phyloP scores from a whole-genome alignment of 352 stramenopile species.

The Phytophthora palmivora region DNA sequence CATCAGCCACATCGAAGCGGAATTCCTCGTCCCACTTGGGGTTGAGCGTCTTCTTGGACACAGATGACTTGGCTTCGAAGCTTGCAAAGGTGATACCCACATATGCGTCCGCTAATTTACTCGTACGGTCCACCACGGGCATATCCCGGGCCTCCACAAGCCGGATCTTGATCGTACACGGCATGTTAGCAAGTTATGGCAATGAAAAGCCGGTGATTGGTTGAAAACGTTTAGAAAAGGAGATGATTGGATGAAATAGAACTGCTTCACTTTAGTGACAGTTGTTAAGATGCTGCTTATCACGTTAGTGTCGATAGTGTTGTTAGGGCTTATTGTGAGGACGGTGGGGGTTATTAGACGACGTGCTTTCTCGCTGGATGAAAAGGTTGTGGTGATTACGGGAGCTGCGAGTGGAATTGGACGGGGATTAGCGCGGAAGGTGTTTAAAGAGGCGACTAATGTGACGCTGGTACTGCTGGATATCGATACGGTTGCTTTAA shows the following conservation, averaged over 20 bases:
- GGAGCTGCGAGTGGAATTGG: slow-evolving; percentile 69
- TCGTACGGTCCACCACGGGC: slow-evolving; percentile 85
- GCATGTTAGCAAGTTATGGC: slow-evolving; percentile 55
- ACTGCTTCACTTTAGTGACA: background rate
- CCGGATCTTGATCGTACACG: slow-evolving; percentile 92
- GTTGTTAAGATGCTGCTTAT: background rate
- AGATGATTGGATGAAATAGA: slow-evolving; percentile 2
- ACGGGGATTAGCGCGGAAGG: slow-evolving; percentile 42
- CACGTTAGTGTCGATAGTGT: slow-evolving; percentile 5
- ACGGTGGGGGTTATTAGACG: background rate
- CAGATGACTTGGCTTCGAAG: slow-evolving; percentile 89
- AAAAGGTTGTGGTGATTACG: slow-evolving; percentile 70
- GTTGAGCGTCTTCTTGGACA: slow-evolving; percentile 94
- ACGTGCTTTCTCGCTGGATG: slow-evolving; percentile 47
- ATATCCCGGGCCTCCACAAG: slow-evolving; percentile 90
- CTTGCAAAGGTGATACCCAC: slow-evolving; percentile 89
- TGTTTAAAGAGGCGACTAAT: slow-evolving; percentile 32
- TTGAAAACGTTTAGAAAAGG: background rate
- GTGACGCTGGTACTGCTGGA: slow-evolving; percentile 72
- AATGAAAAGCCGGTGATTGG: too few species aligned
- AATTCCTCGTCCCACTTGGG: slow-evolving; percentile 99
- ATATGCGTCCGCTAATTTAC: slow-evolving; percentile 87
- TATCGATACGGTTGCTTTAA: slow-evolving; percentile 54
- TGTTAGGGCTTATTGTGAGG: slow-evolving; percentile 12
- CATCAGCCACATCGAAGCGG: slow-evolving; percentile 98